Conservation (phyloP, 1,139 yeast genomes). For the Torulaspora pretoriensis region DNA sequence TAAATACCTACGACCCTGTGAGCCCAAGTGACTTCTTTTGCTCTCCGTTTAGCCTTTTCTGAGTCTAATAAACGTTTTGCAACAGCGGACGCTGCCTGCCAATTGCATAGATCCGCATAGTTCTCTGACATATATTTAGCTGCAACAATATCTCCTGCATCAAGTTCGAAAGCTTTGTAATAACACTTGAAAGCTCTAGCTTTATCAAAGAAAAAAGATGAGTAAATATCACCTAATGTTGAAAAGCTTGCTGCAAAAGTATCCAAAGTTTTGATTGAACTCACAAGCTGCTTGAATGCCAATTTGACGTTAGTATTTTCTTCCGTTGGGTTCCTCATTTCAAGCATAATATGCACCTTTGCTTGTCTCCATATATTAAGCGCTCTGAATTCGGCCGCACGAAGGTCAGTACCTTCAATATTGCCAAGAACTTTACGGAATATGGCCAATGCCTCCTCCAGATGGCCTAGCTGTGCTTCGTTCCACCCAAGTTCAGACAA, state of each 20-base stretch:
- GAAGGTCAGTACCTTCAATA: slow-evolving; percentile 49
- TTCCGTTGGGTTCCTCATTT: slow-evolving; percentile 25
- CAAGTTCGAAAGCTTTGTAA: slow-evolving; percentile 84
- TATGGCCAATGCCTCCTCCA: slow-evolving; percentile 51
- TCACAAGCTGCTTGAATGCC: slow-evolving; percentile 55
- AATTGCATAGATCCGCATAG: slow-evolving; percentile 62
- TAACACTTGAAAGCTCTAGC: slow-evolving; percentile 80
- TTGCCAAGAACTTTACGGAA: slow-evolving; percentile 44
- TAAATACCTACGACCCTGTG: slow-evolving; percentile 81
- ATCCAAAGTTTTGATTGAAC: slow-evolving; percentile 59
- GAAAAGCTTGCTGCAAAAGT: slow-evolving; percentile 75
- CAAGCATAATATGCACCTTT: slow-evolving; percentile 44
- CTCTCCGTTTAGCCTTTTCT: slow-evolving; percentile 51
- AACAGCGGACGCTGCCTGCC: slow-evolving; percentile 81
- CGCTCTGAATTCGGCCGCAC: slow-evolving; percentile 56
- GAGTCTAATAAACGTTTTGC: slow-evolving; percentile 62
- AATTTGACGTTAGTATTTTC: slow-evolving; percentile 29
- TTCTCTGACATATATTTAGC: slow-evolving; percentile 68
- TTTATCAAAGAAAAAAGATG: slow-evolving; percentile 52
- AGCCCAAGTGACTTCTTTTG: slow-evolving; percentile 67
- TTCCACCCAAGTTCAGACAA: slow-evolving; percentile 79
- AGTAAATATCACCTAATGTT: slow-evolving; percentile 68
- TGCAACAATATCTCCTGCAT: slow-evolving; percentile 68
- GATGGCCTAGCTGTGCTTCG: slow-evolving; percentile 50
- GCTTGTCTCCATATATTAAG: slow-evolving; percentile 70